Evolutionary conservation across 2,329 filamentous ascomycete genomes (phyloP).

Genomic region (Alternaria panax): DNA sequence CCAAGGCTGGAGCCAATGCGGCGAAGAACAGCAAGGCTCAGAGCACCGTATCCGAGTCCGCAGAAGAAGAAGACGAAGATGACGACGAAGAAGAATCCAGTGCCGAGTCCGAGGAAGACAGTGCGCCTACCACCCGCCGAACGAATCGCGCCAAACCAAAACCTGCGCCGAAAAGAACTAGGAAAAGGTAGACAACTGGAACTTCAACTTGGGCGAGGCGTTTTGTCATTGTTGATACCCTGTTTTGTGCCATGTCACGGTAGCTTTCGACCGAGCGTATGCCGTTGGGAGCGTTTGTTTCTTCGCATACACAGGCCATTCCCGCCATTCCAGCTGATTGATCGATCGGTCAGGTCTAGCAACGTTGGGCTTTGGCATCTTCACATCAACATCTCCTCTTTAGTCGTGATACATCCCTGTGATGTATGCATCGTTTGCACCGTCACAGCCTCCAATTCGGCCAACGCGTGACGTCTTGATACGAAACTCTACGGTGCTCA

Average conservation of each 20-base stretch:
- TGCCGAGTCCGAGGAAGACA: constrained; percentile 41
- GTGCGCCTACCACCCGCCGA: constrained; percentile 43
- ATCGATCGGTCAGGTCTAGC: too few relatives aligned
- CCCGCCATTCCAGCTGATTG: too few relatives aligned
- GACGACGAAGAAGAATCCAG: constrained; percentile 43
- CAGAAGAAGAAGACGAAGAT: constrained; percentile 51
- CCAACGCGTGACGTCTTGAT: not conserved
- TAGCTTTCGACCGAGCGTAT: not conserved
- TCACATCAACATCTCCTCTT: not conserved
- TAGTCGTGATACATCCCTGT: not conserved
- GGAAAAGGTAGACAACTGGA: constrained; percentile 27
- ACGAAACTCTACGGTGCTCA: not conserved
- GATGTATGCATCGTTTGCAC: not conserved
- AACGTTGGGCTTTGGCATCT: not conserved
- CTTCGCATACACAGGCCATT: too few relatives aligned
- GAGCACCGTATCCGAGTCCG: constrained; percentile 43
- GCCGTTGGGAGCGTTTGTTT: too few relatives aligned
- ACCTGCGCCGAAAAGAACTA: constrained; percentile 39
- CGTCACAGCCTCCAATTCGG: not conserved
- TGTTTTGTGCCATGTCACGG: not conserved
- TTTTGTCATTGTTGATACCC: constrained; percentile 6
- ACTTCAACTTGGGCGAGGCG: not conserved
- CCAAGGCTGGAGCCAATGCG: constrained; percentile 31
- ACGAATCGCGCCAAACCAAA: constrained; percentile 39
- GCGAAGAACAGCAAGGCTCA: constrained; percentile 43